Conservation (phyloP, 2,329 filamentous ascomycete genomes). For the Mycosphaerelloides madeirae region DNA sequence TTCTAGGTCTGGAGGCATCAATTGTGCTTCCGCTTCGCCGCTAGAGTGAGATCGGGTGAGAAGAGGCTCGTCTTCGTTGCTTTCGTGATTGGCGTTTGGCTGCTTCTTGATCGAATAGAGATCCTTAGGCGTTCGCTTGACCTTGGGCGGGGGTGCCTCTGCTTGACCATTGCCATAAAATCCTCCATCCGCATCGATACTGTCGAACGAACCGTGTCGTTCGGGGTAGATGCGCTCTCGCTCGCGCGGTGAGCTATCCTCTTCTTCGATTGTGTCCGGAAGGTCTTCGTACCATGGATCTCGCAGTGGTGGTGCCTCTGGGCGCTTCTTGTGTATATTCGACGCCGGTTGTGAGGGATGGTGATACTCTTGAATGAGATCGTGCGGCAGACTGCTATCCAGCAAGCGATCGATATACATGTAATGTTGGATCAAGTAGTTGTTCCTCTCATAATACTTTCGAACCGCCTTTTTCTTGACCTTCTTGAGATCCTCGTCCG, state of each 20-base stretch:
- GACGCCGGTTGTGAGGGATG: constrained; percentile 41
- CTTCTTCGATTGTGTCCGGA: constrained; percentile 72
- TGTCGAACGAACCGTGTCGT: constrained; percentile 20
- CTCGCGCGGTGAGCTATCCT: constrained; percentile 32
- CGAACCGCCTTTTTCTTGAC: constrained; percentile 73
- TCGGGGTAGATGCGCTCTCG: constrained; percentile 19
- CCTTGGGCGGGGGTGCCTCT: constrained; percentile 36
- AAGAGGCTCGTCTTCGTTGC: constrained; percentile 36
- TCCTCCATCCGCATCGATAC: constrained; percentile 17
- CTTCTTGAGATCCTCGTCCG: constrained; percentile 64
- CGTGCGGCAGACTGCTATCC: constrained; percentile 87
- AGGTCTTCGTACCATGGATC: constrained; percentile 43
- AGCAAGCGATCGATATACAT: constrained; percentile 87
- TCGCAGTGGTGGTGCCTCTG: constrained; percentile 6
- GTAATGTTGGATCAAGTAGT: constrained; percentile 84
- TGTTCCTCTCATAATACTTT: constrained; percentile 83
- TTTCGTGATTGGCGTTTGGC: constrained; percentile 52
- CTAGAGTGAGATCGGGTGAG: constrained; percentile 14
- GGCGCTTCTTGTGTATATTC: background rate
- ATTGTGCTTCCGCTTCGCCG: constrained; percentile 27
- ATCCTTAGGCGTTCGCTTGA: constrained; percentile 78
- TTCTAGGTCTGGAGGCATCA: constrained; percentile 65
- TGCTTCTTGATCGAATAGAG: constrained; percentile 63
- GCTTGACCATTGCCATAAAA: constrained; percentile 20
- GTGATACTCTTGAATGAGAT: constrained; percentile 85